Evolutionary conservation across 1,139 yeast species (phyloP).

Genomic region (Magnusiomyces paraingens): DNA sequence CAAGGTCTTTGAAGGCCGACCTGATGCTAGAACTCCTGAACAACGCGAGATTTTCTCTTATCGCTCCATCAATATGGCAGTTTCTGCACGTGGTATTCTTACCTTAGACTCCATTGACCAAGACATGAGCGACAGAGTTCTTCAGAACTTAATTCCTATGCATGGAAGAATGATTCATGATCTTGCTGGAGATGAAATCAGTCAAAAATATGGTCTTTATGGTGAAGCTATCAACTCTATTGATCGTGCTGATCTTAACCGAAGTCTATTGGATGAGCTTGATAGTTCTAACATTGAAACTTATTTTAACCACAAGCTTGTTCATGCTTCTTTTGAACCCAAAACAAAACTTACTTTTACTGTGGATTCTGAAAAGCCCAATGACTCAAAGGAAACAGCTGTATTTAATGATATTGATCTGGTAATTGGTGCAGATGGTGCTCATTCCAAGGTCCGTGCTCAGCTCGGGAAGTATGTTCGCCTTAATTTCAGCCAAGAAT

Average conservation of each 20-base stretch:
- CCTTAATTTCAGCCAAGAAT: constrained; percentile 69
- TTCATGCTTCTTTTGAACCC: constrained; percentile 21
- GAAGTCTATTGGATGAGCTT: constrained; percentile 56
- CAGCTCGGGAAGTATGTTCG: constrained; percentile 59
- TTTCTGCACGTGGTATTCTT: constrained; percentile 73
- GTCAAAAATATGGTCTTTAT: constrained; percentile 73
- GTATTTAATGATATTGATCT: constrained; percentile 42
- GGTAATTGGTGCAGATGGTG: constrained; percentile 82
- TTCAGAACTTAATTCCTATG: constrained; percentile 72
- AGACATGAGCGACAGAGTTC: constrained; percentile 49
- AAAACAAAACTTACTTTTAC: constrained; percentile 14
- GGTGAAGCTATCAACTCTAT: constrained; percentile 85
- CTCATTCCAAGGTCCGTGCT: constrained; percentile 67
- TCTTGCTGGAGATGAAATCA: constrained; percentile 51
- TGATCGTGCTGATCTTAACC: constrained; percentile 66
- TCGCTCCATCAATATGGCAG: constrained; percentile 76
- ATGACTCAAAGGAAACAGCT: constrained; percentile 7
- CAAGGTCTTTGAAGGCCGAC: constrained; percentile 55
- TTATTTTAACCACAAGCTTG: constrained; percentile 54
- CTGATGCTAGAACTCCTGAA: constrained; percentile 34
- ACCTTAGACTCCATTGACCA: constrained; percentile 60
- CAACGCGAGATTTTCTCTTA: constrained; percentile 24
- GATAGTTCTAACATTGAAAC: constrained; percentile 42
- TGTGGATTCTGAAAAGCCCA: constrained; percentile 1
- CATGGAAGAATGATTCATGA: constrained; percentile 87